These are phyloP conservation scores for Xylariaceae sp. DNA, from an alignment of 2,329 filamentous ascomycete species.

Conservation along the genomic window DNA sequence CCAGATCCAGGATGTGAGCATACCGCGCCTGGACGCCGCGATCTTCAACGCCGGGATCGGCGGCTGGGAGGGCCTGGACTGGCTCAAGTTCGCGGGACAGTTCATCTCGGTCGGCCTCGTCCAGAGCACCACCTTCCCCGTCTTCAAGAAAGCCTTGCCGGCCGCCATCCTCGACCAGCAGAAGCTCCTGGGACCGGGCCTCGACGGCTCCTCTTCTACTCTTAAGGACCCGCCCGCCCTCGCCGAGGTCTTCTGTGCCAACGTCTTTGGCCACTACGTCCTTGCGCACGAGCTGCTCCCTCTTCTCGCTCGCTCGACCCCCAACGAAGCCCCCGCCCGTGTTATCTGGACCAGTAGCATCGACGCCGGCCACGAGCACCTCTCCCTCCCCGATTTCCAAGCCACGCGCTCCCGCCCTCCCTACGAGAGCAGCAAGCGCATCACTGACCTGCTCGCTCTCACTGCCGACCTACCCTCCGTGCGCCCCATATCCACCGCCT, in stretches of 20 bases:
- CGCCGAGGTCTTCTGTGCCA: slow-evolving; percentile 82
- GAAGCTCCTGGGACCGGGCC: slow-evolving; percentile 16
- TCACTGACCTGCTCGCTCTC: slow-evolving; percentile 80
- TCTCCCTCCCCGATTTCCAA: slow-evolving; percentile 72
- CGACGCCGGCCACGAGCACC: slow-evolving; percentile 54
- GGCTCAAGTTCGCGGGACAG: slow-evolving; percentile 50
- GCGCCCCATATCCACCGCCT: slow-evolving; percentile 50
- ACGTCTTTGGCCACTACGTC: slow-evolving; percentile 93
- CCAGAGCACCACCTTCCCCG: slow-evolving; percentile 70
- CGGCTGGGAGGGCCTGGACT: slow-evolving; percentile 78
- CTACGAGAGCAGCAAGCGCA: slow-evolving; percentile 83
- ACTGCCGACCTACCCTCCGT: slow-evolving; percentile 65
- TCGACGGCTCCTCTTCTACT: not conserved
- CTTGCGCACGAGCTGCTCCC: slow-evolving; percentile 76
- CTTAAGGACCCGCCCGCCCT: slow-evolving; percentile 51
- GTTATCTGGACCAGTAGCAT: slow-evolving; percentile 87
- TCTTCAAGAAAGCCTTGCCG: slow-evolving; percentile 63
- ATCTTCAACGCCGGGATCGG: slow-evolving; percentile 87
- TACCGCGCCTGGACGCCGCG: slow-evolving; percentile 72
- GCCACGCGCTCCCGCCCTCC: slow-evolving; percentile 57
- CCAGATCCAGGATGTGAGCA: slow-evolving; percentile 34
- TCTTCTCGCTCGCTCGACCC: slow-evolving; percentile 53
- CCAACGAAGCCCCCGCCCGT: slow-evolving; percentile 49
- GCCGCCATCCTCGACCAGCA: slow-evolving; percentile 42
- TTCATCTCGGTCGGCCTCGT: slow-evolving; percentile 57